These are phyloP conservation scores for Sphenostylis stenocarpa DNA, from an alignment of 306 rosid genomes.

Conservation along the genomic window DNA sequence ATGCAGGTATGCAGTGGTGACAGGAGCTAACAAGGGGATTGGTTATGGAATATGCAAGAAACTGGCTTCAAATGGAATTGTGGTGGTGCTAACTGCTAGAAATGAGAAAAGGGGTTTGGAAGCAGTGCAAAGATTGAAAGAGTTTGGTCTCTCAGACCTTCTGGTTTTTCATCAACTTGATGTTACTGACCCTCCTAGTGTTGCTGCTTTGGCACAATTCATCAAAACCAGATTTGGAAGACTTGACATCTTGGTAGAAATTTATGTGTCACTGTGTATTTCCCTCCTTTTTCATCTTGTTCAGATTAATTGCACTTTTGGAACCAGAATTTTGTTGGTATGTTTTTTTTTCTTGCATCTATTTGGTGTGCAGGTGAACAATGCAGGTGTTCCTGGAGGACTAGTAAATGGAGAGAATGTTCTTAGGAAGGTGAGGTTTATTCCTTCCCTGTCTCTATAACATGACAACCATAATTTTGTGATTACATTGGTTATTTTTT, in stretches of 20 bases:
- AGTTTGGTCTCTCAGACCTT: conserved; percentile 32
- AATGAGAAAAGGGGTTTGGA: conserved; percentile 45
- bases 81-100: conserved; percentile 41
- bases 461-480: background rate
- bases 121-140: conserved; percentile 33
- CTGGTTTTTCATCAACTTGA: conserved; percentile 50
- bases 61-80: conserved; percentile 36
- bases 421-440: conserved; percentile 20
- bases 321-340: background rate
- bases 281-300: background rate
- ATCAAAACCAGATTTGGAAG: conserved; percentile 34
- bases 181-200: conserved; percentile 39
- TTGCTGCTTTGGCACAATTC: conserved; percentile 35
- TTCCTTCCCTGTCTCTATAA: background rate
- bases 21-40: conserved; percentile 43
- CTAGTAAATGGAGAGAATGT: conserved; percentile 27
- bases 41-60: conserved; percentile 49
- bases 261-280: background rate
- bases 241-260: conserved; percentile 46
- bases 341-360: background rate
- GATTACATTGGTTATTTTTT: background rate
- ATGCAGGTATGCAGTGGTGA: conserved; percentile 41
- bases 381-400: conserved; percentile 44
- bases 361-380: conserved; percentile 38
- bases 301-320: background rate